These are phyloP conservation scores for Pittosporum tobira DNA, from an alignment of 129 eudicot species.

Conservation along the genomic window DNA sequence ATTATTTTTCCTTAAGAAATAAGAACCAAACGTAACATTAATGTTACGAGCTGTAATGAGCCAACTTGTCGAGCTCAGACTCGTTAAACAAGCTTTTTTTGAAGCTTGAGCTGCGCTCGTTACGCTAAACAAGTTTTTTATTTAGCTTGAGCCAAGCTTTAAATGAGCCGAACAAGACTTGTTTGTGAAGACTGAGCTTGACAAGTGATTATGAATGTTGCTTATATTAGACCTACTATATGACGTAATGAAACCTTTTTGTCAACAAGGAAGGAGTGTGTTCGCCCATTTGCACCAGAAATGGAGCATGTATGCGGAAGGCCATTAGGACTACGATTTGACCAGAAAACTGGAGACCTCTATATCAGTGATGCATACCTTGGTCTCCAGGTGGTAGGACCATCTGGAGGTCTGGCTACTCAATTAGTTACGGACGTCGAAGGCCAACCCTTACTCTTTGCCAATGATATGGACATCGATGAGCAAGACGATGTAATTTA, in stretches of 20 bases:
- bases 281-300: constrained; percentile 32
- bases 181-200: too few relatives aligned
- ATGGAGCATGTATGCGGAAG: constrained; percentile 77
- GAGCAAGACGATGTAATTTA: constrained; percentile 39
- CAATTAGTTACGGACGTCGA: constrained; percentile 32
- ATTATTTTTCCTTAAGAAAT: too few relatives aligned
- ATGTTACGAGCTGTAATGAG: too few relatives aligned
- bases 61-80: too few relatives aligned
- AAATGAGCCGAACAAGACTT: too few relatives aligned
- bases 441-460: constrained; percentile 45
- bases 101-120: too few relatives aligned
- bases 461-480: constrained; percentile 73
- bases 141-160: too few relatives aligned
- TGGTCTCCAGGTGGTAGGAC: constrained; percentile 70
- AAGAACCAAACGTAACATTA: too few relatives aligned
- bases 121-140: too few relatives aligned
- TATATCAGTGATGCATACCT: constrained; percentile 80
- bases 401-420: constrained; percentile 72
- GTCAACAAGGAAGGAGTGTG: constrained; percentile 38
- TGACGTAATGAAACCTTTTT: neutral
- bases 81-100: too few relatives aligned
- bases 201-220: too few relatives aligned
- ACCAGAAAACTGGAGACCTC: constrained; percentile 48
- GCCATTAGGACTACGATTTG: constrained; percentile 68
- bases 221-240: neutral